Conservation (phyloP, 768 basidiomycete genomes). For the Kwoniella bestiolae region DNA sequence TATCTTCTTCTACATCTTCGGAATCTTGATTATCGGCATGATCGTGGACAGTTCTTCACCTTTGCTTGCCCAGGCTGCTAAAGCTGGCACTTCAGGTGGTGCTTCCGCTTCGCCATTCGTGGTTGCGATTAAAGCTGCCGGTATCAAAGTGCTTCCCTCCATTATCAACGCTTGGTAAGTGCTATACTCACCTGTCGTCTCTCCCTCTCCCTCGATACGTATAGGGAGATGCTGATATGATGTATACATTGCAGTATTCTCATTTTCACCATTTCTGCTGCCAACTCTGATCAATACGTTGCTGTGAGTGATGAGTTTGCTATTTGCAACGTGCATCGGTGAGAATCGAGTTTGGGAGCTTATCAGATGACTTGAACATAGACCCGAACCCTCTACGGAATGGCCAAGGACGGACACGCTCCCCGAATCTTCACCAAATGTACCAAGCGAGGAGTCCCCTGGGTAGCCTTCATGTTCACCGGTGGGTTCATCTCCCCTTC, state of each 20-base stretch:
- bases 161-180: slow-evolving; percentile 53
- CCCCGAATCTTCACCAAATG: slow-evolving; percentile 63
- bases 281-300: slow-evolving; percentile 55
- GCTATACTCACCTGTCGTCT: background rate
- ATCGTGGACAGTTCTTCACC: background rate
- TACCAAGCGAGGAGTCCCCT: slow-evolving; percentile 64
- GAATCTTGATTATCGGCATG: slow-evolving; percentile 3
- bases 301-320: slow-evolving; percentile 28
- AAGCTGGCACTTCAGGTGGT: background rate
- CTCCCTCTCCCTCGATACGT: background rate
- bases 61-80: background rate
- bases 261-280: slow-evolving; percentile 50
- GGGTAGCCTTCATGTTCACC: slow-evolving; percentile 43
- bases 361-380: background rate
- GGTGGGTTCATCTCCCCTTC: slow-evolving; percentile 4
- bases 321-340: too few relatives aligned
- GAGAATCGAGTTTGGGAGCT: too few relatives aligned
- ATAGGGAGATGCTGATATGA: slow-evolving; percentile 68
- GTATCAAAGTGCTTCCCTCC: slow-evolving; percentile 52
- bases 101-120: slow-evolving; percentile 52
- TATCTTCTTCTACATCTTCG: slow-evolving; percentile 2
- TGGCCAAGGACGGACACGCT: slow-evolving; percentile 58
- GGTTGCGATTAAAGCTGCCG: slow-evolving; percentile 48
- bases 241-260: slow-evolving; percentile 58
- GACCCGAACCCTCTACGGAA: slow-evolving; percentile 56